These are phyloP conservation scores for Elongisporangium anandrum DNA, from an alignment of 352 stramenopile genomes.

Conservation along the genomic window DNA sequence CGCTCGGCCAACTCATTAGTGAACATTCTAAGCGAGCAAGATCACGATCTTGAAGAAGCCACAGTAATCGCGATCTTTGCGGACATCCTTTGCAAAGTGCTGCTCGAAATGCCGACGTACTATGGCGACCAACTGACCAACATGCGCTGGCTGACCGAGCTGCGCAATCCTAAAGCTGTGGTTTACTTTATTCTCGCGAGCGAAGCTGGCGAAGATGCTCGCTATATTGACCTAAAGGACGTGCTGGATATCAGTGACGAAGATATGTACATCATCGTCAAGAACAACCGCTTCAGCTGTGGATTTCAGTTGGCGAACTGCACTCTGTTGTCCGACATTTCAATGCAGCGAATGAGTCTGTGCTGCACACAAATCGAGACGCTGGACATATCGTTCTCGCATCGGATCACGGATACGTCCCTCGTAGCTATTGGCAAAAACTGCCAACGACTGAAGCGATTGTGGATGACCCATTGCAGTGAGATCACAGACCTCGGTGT, in stretches of 20 bases:
- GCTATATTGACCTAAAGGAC: constrained; percentile 46
- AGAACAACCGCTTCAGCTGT: constrained; percentile 48
- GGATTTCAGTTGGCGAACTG: constrained; percentile 39
- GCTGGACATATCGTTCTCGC: constrained; percentile 76
- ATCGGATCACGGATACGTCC: constrained; percentile 48
- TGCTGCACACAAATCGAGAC: constrained; percentile 65
- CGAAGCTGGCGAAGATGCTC: constrained; percentile 48
- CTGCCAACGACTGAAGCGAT: constrained; percentile 40
- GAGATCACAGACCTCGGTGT: constrained; percentile 77
- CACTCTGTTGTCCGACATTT: constrained; percentile 26
- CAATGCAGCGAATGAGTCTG: constrained; percentile 31
- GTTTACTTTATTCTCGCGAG: constrained; percentile 62
- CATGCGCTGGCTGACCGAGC: constrained; percentile 51
- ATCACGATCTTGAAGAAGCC: constrained; percentile 37
- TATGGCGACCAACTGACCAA: constrained; percentile 69
- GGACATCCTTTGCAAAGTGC: constrained; percentile 61
- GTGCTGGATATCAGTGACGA: constrained; percentile 40
- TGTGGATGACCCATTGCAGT: constrained; percentile 57
- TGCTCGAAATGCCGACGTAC: constrained; percentile 53
- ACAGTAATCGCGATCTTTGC: constrained; percentile 44
- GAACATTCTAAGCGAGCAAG: constrained; percentile 41
- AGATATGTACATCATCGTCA: constrained; percentile 60
- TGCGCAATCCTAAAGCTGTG: constrained; percentile 44
- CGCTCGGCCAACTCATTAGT: constrained; percentile 41
- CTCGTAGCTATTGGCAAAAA: constrained; percentile 45